phyloP scores from a whole-genome alignment of 345 rosid species.

The Citrus maxima region DNA sequence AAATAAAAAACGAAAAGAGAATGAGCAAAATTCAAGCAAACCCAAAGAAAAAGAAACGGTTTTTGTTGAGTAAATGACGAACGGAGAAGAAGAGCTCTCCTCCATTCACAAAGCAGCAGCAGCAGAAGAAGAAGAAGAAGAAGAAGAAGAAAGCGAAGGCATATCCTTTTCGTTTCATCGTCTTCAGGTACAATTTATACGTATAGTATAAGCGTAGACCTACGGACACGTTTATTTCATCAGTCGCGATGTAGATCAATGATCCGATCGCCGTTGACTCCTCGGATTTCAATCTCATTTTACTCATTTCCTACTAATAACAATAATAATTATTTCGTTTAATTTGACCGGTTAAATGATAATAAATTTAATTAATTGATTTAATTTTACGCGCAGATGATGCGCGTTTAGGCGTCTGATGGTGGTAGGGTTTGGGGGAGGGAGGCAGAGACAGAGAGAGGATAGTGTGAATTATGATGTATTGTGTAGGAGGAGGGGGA shows the following conservation, averaged over 20 bases:
- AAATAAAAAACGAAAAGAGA: not conserved
- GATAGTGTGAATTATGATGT: conserved; percentile 45
- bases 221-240: not conserved
- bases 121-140: no score
- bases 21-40: not conserved
- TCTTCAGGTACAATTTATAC: conserved; percentile 23
- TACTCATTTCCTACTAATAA: not conserved
- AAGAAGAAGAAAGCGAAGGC: no score
- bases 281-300: not conserved
- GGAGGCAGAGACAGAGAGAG: conserved; percentile 13
- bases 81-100: conserved; percentile 47
- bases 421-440: conserved; percentile 18
- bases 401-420: conserved; percentile 24
- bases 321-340: not conserved
- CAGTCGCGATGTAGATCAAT: conserved; percentile 8
- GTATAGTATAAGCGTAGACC: conserved; percentile 1
- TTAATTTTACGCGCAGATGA: conserved; percentile 8
- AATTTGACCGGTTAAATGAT: not conserved
- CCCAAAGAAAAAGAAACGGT: conserved; percentile 20
- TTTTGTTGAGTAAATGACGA: conserved; percentile 30
- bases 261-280: conserved; percentile 18
- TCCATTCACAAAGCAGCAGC: conserved; percentile 10
- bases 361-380: not conserved
- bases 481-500: conserved; percentile 43
- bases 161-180: not conserved